Base-by-base conservation (phyloP, 768 basidiomycete species). In the Trametes punicea region DNA sequence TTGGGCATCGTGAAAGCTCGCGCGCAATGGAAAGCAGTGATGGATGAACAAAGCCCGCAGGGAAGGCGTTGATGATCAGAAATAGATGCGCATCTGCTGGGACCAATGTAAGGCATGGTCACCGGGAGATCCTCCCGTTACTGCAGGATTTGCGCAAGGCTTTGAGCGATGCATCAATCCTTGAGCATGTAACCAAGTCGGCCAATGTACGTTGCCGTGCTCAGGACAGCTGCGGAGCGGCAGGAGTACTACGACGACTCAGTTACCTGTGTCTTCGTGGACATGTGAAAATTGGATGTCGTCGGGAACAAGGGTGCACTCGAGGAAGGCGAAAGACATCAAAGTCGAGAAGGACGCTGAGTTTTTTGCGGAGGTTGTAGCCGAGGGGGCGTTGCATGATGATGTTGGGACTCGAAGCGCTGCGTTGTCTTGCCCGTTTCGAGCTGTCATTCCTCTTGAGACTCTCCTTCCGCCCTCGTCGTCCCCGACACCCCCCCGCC, bases 41-140 rank as follows among this genome's bases (percentile, higher is more conserved):
- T 51, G 52, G 58, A 33, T 29, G 47, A 49, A 33, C n/a, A 47
- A 55, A 39, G 38, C 27, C 33, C 46, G 51, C 29, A 29, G 44
- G 46, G 21, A 53, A 42, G n/a, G 33, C n/a, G 51, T 11, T 53
- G 57, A 58, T 58, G 51, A 58, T 58, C 57, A 58, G 57, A 58
- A 53, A 27, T 52, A 44, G 50, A 52, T 33, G 31, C 29, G 38
- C 23, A 27, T 21, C 25, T 39, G 23, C 6, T 46, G 52, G 20
- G 26, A 38, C 16, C 39, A 51, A 33, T 31, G 40, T 11, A 16
- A 39, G 23, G 15, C 8, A n/a, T 8, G 27, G 38, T 6, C 10
- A 20, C 11, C 21, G 40, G 23, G n/a, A 26, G 42, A 26, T 44
- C n/a, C 23, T 44, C 42, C 26, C 23, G 23, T 44, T 23, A n/a